phyloP scores from a whole-genome alignment of 768 basidiomycete genomes.

The Chlorophyllum brunneum region DNA sequence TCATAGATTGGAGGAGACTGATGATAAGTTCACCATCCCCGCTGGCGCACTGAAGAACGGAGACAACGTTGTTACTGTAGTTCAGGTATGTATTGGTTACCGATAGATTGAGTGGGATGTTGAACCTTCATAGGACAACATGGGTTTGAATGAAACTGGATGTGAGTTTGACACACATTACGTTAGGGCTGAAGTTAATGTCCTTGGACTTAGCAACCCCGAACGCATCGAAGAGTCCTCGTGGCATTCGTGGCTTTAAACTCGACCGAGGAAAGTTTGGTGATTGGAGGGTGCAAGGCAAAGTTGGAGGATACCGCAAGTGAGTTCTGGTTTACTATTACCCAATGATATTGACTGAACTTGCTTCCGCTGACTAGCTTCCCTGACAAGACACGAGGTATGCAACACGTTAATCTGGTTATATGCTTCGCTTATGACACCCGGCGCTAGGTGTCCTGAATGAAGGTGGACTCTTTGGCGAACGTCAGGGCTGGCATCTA shows the following conservation, averaged over 20 bases:
- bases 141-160: conserved; percentile 69
- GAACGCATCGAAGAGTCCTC: conserved; percentile 64
- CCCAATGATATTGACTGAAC: background rate
- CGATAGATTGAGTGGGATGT: background rate
- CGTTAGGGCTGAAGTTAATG: background rate
- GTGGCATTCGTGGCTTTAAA: conserved; percentile 74
- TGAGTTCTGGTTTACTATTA: conserved; percentile 23
- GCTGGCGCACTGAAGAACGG: conserved; percentile 39
- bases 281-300: conserved; percentile 72
- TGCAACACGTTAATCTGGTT: conserved; percentile 1
- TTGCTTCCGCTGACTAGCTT: conserved; percentile 40
- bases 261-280: conserved; percentile 59
- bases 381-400: conserved; percentile 61
- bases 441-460: conserved; percentile 49
- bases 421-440: too few species aligned
- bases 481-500: conserved; percentile 71
- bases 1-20: conserved; percentile 60
- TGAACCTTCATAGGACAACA: conserved; percentile 54
- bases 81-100: conserved; percentile 47
- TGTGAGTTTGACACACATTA: conserved; percentile 27
- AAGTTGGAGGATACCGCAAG: conserved; percentile 67
- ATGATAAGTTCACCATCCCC: conserved; percentile 64
- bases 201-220: conserved; percentile 28
- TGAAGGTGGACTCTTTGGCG: conserved; percentile 71
- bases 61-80: conserved; percentile 76